Evolutionary conservation across 1,284 basidiomycete species (phyloP).

Genomic region (Athelia psychrophila): DNA sequence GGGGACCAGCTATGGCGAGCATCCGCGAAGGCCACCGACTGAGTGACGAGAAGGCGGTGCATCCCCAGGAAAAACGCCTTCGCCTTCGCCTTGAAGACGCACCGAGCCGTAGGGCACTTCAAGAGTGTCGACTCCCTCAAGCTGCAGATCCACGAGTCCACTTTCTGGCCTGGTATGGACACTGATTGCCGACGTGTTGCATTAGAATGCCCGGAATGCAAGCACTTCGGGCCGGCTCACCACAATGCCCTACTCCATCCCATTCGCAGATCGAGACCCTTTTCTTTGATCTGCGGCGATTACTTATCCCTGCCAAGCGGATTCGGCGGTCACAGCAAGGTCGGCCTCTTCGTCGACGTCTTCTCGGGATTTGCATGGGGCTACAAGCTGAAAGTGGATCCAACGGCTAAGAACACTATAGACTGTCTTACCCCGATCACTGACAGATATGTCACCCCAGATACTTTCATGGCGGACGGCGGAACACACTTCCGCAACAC

Average conservation of each 20-base stretch:
- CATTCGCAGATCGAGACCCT: slow-evolving; percentile 4
- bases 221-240: neutral
- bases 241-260: slow-evolving; percentile 5
- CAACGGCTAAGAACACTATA: slow-evolving; percentile 5
- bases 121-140: neutral
- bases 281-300: slow-evolving; percentile 7
- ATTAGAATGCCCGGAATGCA: neutral
- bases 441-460: slow-evolving; percentile 1
- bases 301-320: slow-evolving; percentile 9
- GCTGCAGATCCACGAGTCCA: neutral
- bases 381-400: slow-evolving; percentile 2
- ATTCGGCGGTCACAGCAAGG: slow-evolving; percentile 1
- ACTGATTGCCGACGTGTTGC: neutral
- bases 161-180: neutral
- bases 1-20: neutral
- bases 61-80: neutral
- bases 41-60: neutral
- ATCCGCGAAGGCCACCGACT: neutral
- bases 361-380: slow-evolving; percentile 6
- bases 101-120: neutral
- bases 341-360: slow-evolving; percentile 4
- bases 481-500: slow-evolving; percentile 12
- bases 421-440: slow-evolving; percentile 3
- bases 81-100: neutral
- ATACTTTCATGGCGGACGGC: slow-evolving; percentile 13